phyloP scores from a whole-genome alignment of 1,284 basidiomycete species.

The Trametes pubescens region DNA sequence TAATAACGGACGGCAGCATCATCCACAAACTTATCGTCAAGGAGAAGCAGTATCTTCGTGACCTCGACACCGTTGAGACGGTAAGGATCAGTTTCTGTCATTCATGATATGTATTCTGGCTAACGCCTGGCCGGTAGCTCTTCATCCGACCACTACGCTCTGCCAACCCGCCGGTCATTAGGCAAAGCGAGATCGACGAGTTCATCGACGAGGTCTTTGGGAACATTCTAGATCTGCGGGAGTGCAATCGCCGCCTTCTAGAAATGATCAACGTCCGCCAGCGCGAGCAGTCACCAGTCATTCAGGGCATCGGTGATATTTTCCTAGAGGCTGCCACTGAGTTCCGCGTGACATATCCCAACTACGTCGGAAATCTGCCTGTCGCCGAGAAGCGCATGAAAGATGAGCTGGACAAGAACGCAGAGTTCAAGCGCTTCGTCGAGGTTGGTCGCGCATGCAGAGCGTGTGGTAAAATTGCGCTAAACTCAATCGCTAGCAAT shows the following conservation, averaged over 20 bases:
- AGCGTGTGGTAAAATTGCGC: neutral
- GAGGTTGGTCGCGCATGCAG: conserved; percentile 61
- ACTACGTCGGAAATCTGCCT: conserved; percentile 87
- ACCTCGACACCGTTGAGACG: conserved; percentile 86
- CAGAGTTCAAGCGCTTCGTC: conserved; percentile 86
- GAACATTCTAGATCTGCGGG: conserved; percentile 85
- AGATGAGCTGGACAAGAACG: conserved; percentile 85
- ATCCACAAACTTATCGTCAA: conserved; percentile 92
- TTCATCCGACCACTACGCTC: conserved; percentile 83
- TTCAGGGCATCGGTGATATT: conserved; percentile 90
- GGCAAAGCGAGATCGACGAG: conserved; percentile 68
- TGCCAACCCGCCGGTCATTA: conserved; percentile 80
- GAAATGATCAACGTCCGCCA: conserved; percentile 90
- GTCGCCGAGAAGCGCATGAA: conserved; percentile 87
- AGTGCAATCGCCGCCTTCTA: conserved; percentile 83
- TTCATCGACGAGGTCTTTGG: conserved; percentile 91
- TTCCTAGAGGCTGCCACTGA: conserved; percentile 90
- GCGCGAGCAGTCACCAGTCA: conserved; percentile 86
- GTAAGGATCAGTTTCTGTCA: conserved; percentile 49
- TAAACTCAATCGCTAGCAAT: conserved; percentile 47
- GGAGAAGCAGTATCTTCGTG: conserved; percentile 91
- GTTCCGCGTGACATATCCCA: conserved; percentile 87
- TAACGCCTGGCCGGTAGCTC: conserved; percentile 48
- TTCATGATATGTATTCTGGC: neutral
- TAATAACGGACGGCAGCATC: conserved; percentile 56